phyloP scores from a whole-genome alignment of 179 eudicot genomes.

The Amaranthus tricolor region DNA sequence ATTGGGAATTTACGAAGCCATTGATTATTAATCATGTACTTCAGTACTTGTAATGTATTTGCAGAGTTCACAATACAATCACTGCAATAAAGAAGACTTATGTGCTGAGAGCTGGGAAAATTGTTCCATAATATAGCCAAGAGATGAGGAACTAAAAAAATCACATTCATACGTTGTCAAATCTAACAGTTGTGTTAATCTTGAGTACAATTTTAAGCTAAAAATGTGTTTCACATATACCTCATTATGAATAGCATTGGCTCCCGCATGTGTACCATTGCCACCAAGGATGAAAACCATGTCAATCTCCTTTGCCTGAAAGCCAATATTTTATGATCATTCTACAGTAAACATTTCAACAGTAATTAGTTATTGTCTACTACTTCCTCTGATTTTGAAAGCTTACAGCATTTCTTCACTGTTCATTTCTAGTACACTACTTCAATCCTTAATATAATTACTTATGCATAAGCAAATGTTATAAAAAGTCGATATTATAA shows the following conservation, averaged over 20 bases:
- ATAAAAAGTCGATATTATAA: too few relatives aligned
- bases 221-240: slow-evolving; percentile 16
- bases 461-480: too few relatives aligned
- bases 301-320: slow-evolving; percentile 48
- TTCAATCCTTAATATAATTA: too few relatives aligned
- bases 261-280: slow-evolving; percentile 52
- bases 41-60: background rate
- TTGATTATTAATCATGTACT: background rate
- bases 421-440: too few relatives aligned
- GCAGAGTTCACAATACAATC: background rate
- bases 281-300: slow-evolving; percentile 53
- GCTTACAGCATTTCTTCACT: too few relatives aligned
- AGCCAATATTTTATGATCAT: background rate
- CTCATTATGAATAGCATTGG: slow-evolving; percentile 46
- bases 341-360: background rate
- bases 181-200: background rate
- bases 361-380: background rate
- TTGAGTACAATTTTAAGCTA: background rate
- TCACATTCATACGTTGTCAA: background rate
- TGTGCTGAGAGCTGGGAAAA: too few relatives aligned
- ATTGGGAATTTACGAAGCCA: too few relatives aligned
- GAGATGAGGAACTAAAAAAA: background rate
- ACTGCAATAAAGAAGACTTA: background rate
- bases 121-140: background rate
- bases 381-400: too few relatives aligned